Conservation (phyloP, 345 rosid genomes). For the Lepidium aucheri region DNA sequence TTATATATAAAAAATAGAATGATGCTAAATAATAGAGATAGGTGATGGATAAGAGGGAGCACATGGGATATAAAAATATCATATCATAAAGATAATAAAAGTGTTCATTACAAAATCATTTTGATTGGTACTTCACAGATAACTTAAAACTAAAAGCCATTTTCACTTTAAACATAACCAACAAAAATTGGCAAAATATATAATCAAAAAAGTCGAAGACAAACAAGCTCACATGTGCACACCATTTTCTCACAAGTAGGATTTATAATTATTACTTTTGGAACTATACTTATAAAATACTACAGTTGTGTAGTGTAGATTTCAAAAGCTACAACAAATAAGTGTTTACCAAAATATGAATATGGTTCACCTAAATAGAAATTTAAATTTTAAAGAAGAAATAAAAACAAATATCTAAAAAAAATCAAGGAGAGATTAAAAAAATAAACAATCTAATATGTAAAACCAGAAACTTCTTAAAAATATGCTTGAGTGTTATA, state of each 20-base stretch:
- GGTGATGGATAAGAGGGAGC: slow-evolving; percentile 12
- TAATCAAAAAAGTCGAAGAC: neutral
- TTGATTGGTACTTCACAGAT: slow-evolving; percentile 27
- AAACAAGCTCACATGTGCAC: slow-evolving; percentile 21
- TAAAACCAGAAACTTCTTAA: no score
- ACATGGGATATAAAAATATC: slow-evolving; percentile 19
- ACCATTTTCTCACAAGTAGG: neutral
- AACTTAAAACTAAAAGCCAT: slow-evolving; percentile 4
- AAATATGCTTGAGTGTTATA: no score
- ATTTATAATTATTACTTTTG: neutral
- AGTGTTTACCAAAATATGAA: neutral
- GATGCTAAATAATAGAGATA: slow-evolving; percentile 18
- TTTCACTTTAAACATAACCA: slow-evolving; percentile 12
- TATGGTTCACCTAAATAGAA: neutral
- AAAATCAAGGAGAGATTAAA: neutral
- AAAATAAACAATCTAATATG: neutral
- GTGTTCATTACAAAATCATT: slow-evolving; percentile 19
- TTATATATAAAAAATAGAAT: neutral
- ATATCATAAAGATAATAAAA: slow-evolving; percentile 18
- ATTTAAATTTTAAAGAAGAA: neutral
- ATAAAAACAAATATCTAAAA: neutral
- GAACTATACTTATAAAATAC: neutral
- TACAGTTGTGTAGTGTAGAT: neutral
- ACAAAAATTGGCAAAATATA: neutral
- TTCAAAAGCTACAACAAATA: neutral